These are phyloP conservation scores for Fusarium udum DNA, from an alignment of 2,329 filamentous ascomycete species.

Conservation along the genomic window DNA sequence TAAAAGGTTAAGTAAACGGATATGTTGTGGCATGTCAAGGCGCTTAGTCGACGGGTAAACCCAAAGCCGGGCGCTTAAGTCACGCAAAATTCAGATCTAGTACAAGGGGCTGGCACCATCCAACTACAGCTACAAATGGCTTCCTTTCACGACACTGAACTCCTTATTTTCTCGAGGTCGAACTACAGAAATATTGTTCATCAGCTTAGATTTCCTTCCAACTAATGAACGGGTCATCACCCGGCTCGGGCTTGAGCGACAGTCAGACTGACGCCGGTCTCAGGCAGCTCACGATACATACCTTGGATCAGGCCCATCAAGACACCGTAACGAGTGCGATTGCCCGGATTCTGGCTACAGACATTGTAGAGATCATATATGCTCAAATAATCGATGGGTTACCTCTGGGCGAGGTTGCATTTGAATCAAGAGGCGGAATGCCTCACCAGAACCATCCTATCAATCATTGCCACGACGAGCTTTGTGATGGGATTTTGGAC, in stretches of 20 bases:
- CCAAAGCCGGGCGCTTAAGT: not conserved
- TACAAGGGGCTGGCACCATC: too few species aligned
- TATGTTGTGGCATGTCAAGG: not conserved
- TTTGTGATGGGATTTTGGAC: slow-evolving; percentile 32
- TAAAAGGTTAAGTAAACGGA: rapidly evolving
- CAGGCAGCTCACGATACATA: not conserved
- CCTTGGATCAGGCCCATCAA: not conserved
- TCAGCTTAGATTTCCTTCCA: not conserved
- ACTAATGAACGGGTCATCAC: too few species aligned
- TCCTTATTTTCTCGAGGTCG: rapidly evolving
- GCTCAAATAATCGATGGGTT: slow-evolving; percentile 42
- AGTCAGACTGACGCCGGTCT: not conserved
- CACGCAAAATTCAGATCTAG: not conserved
- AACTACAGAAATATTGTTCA: not conserved
- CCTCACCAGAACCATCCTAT: slow-evolving; percentile 19
- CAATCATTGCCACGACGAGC: slow-evolving; percentile 24
- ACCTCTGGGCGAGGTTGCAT: slow-evolving; percentile 3
- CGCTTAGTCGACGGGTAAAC: not conserved
- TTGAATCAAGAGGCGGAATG: not conserved
- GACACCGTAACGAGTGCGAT: slow-evolving; percentile 1
- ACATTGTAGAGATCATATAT: slow-evolving; percentile 25
- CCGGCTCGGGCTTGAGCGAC: rapidly evolving
- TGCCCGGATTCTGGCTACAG: slow-evolving; percentile 14
- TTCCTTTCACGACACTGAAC: not conserved
- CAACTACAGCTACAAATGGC: not conserved